Percentiles rank a stretch among this genome's conserved stretches.
These are phyloP conservation scores for Inga leiocalycina DNA, from an alignment of 306 rosid genomes.

Conservation along the genomic window DNA sequence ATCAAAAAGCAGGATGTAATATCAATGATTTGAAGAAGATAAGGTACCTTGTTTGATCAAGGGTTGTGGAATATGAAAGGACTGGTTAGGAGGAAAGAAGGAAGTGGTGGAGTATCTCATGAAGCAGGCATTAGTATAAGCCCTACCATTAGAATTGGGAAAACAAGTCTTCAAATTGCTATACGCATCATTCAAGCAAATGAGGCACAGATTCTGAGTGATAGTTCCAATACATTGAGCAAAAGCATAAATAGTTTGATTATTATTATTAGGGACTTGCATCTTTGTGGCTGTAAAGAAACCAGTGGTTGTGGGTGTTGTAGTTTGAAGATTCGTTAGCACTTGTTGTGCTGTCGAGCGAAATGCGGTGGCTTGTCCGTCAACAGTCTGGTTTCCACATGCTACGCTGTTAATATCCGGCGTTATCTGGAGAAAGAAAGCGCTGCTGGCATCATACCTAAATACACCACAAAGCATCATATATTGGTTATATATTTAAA, in stretches of 20 bases:
- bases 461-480: neutral
- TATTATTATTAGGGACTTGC: neutral
- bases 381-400: neutral
- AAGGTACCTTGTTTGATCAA: neutral
- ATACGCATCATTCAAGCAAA: neutral
- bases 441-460: neutral
- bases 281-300: neutral
- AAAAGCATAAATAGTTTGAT: neutral
- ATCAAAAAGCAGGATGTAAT: too few species aligned
- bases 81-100: neutral
- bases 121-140: neutral
- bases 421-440: neutral
- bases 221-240: neutral
- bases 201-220: neutral
- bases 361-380: neutral
- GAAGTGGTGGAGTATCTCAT: neutral
- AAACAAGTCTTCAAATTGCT: neutral
- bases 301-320: neutral
- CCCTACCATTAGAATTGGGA: neutral
- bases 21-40: neutral
- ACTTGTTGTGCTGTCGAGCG: neutral
- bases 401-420: neutral
- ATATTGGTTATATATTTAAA: too few species aligned
- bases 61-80: neutral
- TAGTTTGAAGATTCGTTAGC: neutral